A percentile compares a stretch with the other conserved stretches of the same genome.
These are phyloP conservation scores for Solanum tarapatanum DNA, from an alignment of 257 asterid species.

Conservation along the genomic window DNA sequence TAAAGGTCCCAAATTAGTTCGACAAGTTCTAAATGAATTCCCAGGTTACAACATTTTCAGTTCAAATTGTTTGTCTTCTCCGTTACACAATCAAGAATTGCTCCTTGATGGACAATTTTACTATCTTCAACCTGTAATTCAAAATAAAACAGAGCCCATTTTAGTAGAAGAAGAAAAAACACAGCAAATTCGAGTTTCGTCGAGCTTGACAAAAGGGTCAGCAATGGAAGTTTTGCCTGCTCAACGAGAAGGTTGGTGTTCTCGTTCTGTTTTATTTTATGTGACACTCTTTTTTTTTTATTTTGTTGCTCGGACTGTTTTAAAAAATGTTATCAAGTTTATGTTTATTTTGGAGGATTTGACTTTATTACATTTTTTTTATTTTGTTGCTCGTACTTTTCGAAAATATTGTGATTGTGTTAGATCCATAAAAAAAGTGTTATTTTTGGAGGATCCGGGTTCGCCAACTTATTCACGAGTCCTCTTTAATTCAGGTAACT, in stretches of 20 bases:
- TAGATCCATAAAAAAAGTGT: not conserved
- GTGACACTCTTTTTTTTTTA: not conserved
- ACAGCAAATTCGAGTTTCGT: constrained; percentile 5
- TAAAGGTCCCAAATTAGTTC: constrained; percentile 24
- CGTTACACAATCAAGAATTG: constrained; percentile 15
- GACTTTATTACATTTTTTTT: not conserved
- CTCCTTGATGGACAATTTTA: constrained; percentile 23
- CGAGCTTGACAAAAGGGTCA: constrained; percentile 11
- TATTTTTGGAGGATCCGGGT: not conserved
- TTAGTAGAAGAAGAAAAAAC: not conserved
- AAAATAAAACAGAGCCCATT: not conserved
- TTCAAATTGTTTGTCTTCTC: constrained; percentile 8
- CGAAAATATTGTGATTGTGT: not conserved
- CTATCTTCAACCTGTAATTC: constrained; percentile 12
- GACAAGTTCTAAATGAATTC: constrained; percentile 19
- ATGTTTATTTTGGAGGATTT: not conserved
- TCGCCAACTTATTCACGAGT: too few relatives aligned
- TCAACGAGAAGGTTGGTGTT: constrained; percentile 1
- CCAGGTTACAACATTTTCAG: constrained; percentile 23
- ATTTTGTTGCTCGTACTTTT: not conserved
- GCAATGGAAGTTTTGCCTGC: constrained; percentile 20
- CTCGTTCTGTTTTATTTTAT: not conserved
- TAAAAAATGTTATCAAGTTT: not conserved
- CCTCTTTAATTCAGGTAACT: too few relatives aligned
- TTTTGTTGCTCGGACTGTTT: not conserved